A percentile compares a stretch with the other conserved stretches of the same genome.
Evolutionary conservation across 2,329 filamentous ascomycete genomes (phyloP).

Genomic region (Rhynchosporium secalis): DNA sequence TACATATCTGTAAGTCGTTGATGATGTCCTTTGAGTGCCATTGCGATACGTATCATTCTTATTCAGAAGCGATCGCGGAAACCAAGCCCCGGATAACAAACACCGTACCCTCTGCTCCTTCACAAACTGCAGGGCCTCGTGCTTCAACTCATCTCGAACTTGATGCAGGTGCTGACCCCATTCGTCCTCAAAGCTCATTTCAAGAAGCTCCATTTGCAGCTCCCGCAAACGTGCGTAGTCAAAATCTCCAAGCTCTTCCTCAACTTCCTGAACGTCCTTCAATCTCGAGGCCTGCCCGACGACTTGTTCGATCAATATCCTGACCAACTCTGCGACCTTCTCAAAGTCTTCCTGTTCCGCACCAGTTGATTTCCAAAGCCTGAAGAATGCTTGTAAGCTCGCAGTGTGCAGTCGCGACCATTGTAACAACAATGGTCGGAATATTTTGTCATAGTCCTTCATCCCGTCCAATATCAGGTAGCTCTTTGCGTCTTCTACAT

Average conservation of each 20-base stretch:
- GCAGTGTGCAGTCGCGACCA: slow-evolving; percentile 91
- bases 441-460: slow-evolving; percentile 81
- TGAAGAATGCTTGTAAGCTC: slow-evolving; percentile 82
- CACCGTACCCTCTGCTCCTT: slow-evolving; percentile 95
- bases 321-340: slow-evolving; percentile 87
- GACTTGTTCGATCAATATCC: slow-evolving; percentile 87
- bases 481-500: slow-evolving; percentile 74
- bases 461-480: slow-evolving; percentile 73
- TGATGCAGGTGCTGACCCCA: slow-evolving; percentile 90
- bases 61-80: slow-evolving; percentile 50
- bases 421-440: slow-evolving; percentile 83
- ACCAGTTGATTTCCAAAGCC: slow-evolving; percentile 88
- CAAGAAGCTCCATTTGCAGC: slow-evolving; percentile 89
- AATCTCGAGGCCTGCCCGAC: slow-evolving; percentile 79
- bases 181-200: slow-evolving; percentile 87
- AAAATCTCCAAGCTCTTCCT: slow-evolving; percentile 84
- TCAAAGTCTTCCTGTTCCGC: slow-evolving; percentile 86
- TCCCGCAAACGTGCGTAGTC: slow-evolving; percentile 77
- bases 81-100: slow-evolving; percentile 87
- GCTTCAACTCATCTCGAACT: slow-evolving; percentile 86
- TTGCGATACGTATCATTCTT: slow-evolving; percentile 40
- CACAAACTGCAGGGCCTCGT: slow-evolving; percentile 92
- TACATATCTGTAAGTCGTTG: slow-evolving; percentile 70
- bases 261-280: slow-evolving; percentile 82
- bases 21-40: slow-evolving; percentile 22